Percentiles rank a stretch among this genome's conserved stretches.
phyloP scores from a whole-genome alignment of 306 rosid genomes.

The Lathyrus tuberosus region DNA sequence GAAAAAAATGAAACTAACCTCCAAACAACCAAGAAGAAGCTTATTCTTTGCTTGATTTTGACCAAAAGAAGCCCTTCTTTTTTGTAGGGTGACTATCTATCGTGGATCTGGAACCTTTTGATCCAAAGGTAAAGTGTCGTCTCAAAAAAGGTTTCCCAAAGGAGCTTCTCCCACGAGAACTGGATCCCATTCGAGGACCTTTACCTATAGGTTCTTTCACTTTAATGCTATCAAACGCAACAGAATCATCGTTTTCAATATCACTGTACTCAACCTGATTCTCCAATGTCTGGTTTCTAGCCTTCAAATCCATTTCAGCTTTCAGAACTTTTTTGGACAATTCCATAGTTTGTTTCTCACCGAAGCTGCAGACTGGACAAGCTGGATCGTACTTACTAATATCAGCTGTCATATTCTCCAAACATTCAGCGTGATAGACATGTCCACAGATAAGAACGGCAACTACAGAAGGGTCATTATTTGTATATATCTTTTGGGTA shows the following conservation, averaged over 20 bases:
- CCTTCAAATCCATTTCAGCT: constrained; percentile 81
- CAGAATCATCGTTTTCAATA: constrained; percentile 57
- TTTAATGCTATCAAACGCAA: constrained; percentile 53
- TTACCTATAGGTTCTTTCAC: constrained; percentile 52
- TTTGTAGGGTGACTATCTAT: constrained; percentile 61
- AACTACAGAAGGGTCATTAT: constrained; percentile 62
- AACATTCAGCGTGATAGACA: constrained; percentile 87
- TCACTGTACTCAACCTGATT: constrained; percentile 62
- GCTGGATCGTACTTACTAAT: constrained; percentile 81
- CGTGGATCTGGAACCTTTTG: constrained; percentile 65
- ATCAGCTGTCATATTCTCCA: constrained; percentile 87
- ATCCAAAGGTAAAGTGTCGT: constrained; percentile 86
- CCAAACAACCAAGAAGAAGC: constrained; percentile 43
- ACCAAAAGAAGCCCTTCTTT: constrained; percentile 98
- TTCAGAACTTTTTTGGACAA: constrained; percentile 73
- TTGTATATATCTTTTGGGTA: constrained; percentile 55
- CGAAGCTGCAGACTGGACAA: constrained; percentile 85
- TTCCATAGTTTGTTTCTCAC: constrained; percentile 80
- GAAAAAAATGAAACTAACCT: constrained; percentile 43
- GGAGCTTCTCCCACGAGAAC: constrained; percentile 81
- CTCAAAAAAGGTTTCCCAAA: constrained; percentile 73
- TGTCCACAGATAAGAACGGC: constrained; percentile 88
- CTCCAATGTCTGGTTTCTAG: constrained; percentile 63
- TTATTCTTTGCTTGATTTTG: constrained; percentile 76
- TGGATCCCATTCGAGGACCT: constrained; percentile 59